Evolutionary conservation across 179 eudicot species (phyloP).

Genomic region (Spergularia azorica): DNA sequence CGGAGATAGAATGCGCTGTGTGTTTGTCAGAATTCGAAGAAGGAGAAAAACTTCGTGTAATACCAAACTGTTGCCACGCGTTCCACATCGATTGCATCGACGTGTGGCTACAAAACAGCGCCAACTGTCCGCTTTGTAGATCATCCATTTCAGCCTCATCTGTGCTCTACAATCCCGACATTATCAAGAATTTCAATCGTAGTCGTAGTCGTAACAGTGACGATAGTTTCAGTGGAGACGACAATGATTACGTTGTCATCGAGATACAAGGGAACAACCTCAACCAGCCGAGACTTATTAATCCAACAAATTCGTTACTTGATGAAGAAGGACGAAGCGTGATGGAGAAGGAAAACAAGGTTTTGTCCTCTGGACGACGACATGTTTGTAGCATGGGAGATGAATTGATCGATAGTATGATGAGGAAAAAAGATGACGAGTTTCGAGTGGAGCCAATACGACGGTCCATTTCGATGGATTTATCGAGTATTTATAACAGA

Average conservation of each 20-base stretch:
- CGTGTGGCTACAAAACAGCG: slow-evolving; percentile 75
- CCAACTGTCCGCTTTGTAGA: slow-evolving; percentile 79
- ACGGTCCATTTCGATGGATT: slow-evolving; percentile 87
- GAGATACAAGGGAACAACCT: slow-evolving; percentile 44
- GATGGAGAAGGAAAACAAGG: slow-evolving; percentile 26
- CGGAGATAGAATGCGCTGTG: slow-evolving; percentile 62
- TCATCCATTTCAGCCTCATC: slow-evolving; percentile 47
- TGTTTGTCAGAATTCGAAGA: slow-evolving; percentile 71
- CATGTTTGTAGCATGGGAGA: slow-evolving; percentile 66
- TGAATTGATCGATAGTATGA: slow-evolving; percentile 54
- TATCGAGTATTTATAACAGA: slow-evolving; percentile 37
- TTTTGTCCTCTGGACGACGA: not conserved
- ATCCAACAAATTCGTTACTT: not conserved
- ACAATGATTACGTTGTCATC: slow-evolving; percentile 69
- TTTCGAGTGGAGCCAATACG: slow-evolving; percentile 57
- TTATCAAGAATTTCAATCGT: not conserved
- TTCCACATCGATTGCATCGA: slow-evolving; percentile 89
- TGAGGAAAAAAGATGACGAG: slow-evolving; percentile 44
- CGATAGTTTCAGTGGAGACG: slow-evolving; percentile 31
- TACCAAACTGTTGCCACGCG: slow-evolving; percentile 69
- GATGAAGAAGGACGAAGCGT: not conserved
- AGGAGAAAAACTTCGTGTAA: slow-evolving; percentile 55
- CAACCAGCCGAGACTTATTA: slow-evolving; percentile 30
- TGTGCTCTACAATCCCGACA: slow-evolving; percentile 16
- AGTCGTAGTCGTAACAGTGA: not conserved